These are phyloP conservation scores for Plantago major DNA, from an alignment of 257 asterid species.

Conservation along the genomic window DNA sequence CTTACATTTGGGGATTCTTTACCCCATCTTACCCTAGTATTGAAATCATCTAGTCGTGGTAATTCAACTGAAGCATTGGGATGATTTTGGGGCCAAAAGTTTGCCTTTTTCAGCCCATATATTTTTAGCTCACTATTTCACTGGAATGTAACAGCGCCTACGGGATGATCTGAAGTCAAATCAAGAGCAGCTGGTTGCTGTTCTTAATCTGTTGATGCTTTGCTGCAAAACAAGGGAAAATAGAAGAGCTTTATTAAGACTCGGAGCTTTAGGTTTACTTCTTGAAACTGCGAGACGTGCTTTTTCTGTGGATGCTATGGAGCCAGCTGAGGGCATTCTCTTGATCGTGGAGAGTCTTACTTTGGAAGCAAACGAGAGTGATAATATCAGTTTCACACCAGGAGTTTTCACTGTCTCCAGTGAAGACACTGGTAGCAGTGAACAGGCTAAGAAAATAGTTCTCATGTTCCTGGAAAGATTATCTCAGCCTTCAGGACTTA, in stretches of 20 bases:
- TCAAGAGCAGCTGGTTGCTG: conserved; percentile 86
- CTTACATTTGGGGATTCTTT: neutral
- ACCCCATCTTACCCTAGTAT: neutral
- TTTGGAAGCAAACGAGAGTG: conserved; percentile 93
- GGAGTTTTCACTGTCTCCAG: conserved; percentile 67
- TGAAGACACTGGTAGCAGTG: conserved; percentile 88
- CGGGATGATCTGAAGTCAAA: conserved; percentile 90
- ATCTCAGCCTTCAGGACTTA: conserved; percentile 88
- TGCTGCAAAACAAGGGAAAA: conserved; percentile 95
- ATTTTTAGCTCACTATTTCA: conserved; percentile 16
- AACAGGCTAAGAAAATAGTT: conserved; percentile 96
- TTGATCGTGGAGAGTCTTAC: conserved; percentile 92
- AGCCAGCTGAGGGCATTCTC: conserved; percentile 97
- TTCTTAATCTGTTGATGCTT: conserved; percentile 88
- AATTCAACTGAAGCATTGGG: conserved; percentile 6
- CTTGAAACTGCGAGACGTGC: conserved; percentile 99
- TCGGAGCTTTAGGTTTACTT: conserved; percentile 84
- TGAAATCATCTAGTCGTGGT: neutral
- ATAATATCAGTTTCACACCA: conserved; percentile 67
- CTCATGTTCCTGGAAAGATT: conserved; percentile 93
- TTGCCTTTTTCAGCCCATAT: conserved; percentile 13
- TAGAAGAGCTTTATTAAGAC: conserved; percentile 68
- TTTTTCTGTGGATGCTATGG: conserved; percentile 95
- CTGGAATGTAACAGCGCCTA: conserved; percentile 56
- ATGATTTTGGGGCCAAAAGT: neutral